phyloP scores from a whole-genome alignment of 2,329 filamentous ascomycete genomes.

The Boeremia lycopersici region DNA sequence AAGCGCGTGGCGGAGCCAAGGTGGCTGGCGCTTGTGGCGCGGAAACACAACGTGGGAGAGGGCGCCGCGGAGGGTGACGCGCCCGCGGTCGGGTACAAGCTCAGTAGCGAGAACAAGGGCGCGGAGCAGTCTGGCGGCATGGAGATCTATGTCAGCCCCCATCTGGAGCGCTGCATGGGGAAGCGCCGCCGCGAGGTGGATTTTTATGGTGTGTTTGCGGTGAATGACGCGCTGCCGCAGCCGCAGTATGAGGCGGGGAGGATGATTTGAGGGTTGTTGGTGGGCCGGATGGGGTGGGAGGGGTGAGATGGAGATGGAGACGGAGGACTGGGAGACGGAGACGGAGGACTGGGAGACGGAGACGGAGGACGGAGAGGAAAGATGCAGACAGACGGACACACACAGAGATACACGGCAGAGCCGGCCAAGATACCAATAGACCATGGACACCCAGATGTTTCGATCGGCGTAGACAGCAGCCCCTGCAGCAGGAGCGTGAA shows the following conservation, averaged over 20 bases:
- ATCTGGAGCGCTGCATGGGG: conserved; percentile 42
- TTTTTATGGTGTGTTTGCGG: conserved; percentile 45
- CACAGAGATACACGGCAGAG: too few species aligned
- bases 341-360: too few species aligned
- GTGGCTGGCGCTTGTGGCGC: conserved; percentile 37
- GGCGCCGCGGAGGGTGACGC: conserved; percentile 3
- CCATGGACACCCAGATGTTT: too few species aligned
- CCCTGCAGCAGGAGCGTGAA: too few species aligned
- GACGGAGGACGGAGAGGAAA: too few species aligned
- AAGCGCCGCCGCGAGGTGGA: conserved; percentile 37
- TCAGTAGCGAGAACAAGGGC: conserved; percentile 40
- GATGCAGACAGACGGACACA: too few species aligned
- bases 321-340: too few species aligned
- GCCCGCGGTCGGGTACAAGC: conserved; percentile 42
- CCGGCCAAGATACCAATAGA: too few species aligned
- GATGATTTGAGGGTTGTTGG: too few species aligned
- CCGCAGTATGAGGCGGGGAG: conserved; percentile 37
- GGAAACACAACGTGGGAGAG: too few species aligned
- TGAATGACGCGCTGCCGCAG: conserved; percentile 42
- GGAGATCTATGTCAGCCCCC: conserved; percentile 43
- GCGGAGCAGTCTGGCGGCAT: conserved; percentile 45
- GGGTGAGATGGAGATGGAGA: not conserved
- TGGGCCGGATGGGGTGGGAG: too few species aligned
- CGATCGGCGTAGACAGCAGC: too few species aligned
- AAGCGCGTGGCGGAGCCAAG: conserved; percentile 40